Evolutionary conservation across 179 eudicot genomes (phyloP).

Genomic region (Camellia oleifera): DNA sequence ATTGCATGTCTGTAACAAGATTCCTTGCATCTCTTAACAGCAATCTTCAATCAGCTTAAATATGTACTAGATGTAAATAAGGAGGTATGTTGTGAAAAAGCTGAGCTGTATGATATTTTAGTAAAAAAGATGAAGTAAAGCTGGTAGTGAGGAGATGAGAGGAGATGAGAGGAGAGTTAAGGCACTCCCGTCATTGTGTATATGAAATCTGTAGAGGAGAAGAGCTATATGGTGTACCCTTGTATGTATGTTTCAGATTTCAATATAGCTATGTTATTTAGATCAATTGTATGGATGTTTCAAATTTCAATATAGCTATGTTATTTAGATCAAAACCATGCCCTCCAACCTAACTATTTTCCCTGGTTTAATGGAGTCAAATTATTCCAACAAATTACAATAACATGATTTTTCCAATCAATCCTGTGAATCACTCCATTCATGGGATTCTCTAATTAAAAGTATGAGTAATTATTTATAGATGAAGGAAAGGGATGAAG

Average conservation of each 20-base stretch:
- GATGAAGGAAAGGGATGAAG: no score
- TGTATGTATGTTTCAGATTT: not conserved
- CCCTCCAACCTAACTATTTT: no score
- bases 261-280: not conserved
- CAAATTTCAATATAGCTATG: no score
- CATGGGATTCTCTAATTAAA: no score
- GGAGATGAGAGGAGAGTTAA: no score
- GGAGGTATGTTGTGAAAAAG: not conserved
- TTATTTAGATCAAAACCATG: no score
- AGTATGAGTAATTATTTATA: no score
- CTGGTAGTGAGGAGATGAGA: not conserved
- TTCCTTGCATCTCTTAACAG: not conserved
- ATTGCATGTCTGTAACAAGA: not conserved
- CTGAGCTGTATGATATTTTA: not conserved
- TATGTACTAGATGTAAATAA: slow-evolving; percentile 7
- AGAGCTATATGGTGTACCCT: not conserved
- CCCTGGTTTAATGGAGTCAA: no score
- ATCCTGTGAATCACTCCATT: no score
- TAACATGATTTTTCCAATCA: no score
- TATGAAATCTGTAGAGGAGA: not conserved
- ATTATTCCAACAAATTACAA: no score
- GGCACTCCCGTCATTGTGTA: slow-evolving; percentile 3
- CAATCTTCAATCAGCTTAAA: not conserved
- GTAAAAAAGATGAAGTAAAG: not conserved
- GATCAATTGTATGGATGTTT: no score